Conservation (phyloP, 345 rosid species). For the Reutealis trisperma region DNA sequence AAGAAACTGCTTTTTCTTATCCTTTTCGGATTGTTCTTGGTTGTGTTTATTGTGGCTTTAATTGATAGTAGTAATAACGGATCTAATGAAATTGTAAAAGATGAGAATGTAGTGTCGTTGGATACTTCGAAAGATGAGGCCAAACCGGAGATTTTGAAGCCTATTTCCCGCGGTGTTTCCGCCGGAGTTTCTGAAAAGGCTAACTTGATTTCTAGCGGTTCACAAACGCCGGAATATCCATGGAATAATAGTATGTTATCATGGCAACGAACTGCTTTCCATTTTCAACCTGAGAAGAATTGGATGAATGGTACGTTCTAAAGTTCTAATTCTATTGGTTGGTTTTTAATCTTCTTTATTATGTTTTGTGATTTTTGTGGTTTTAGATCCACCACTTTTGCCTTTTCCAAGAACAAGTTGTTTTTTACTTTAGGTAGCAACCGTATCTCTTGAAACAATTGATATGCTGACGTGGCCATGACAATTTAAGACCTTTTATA, state of each 20-base stretch:
- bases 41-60: slow-evolving; percentile 35
- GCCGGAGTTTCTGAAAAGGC: slow-evolving; percentile 85
- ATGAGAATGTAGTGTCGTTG: neutral
- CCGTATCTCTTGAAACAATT: neutral
- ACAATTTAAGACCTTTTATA: neutral
- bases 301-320: slow-evolving; percentile 86
- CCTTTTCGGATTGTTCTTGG: slow-evolving; percentile 37
- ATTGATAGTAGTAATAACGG: neutral
- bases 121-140: neutral
- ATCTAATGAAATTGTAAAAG: neutral
- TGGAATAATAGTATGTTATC: slow-evolving; percentile 90
- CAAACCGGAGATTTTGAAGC: slow-evolving; percentile 11
- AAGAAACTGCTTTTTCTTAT: slow-evolving; percentile 23
- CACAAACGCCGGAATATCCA: slow-evolving; percentile 34
- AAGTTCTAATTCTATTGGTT: too few species aligned
- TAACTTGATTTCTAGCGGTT: slow-evolving; percentile 25
- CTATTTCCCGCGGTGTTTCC: slow-evolving; percentile 43
- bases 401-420: too few species aligned
- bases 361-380: neutral
- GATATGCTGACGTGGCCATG: neutral
- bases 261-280: slow-evolving; percentile 92
- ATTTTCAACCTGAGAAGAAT: slow-evolving; percentile 89
- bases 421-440: too few species aligned
- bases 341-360: neutral
- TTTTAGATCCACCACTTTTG: too few species aligned